Percentiles rank a stretch among this genome's conserved stretches.
Evolutionary conservation across 1,284 basidiomycete species (phyloP).

Genomic region (Amylostereum areolatum): DNA sequence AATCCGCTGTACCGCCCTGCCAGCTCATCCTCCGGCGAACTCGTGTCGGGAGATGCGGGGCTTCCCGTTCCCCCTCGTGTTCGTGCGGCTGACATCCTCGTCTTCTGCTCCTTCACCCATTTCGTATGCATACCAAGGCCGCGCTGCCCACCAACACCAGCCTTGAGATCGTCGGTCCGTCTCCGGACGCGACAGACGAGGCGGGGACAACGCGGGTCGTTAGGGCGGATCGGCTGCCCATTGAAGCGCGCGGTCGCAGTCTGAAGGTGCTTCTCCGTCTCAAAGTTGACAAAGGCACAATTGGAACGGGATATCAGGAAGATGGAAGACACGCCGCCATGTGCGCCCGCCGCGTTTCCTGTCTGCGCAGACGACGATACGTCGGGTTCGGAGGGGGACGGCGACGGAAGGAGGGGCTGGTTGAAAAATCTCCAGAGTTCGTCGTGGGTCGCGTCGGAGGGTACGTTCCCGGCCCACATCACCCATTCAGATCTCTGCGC

Average conservation of each 20-base stretch:
- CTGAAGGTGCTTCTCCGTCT: conserved; percentile 55
- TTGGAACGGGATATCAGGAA: conserved; percentile 91
- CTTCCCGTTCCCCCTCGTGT: conserved; percentile 12
- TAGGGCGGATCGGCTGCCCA: conserved; percentile 56
- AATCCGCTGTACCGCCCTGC: conserved; percentile 18
- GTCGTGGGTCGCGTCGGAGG: conserved; percentile 78
- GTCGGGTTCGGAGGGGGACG: conserved; percentile 8
- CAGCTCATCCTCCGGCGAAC: conserved; percentile 25
- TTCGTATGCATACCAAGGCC: conserved; percentile 80
- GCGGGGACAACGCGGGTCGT: conserved; percentile 69
- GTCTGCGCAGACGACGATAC: conserved; percentile 7
- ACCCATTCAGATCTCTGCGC: conserved; percentile 85
- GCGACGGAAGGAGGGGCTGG: conserved; percentile 19
- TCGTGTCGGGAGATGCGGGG: conserved; percentile 9
- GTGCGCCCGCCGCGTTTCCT: conserved; percentile 13
- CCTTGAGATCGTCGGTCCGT: conserved; percentile 81
- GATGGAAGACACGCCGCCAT: conserved; percentile 74
- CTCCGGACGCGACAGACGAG: conserved; percentile 84
- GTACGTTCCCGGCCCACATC: conserved; percentile 93
- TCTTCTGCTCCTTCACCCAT: conserved; percentile 65
- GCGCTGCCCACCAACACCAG: conserved; percentile 89
- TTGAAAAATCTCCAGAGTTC: conserved; percentile 89
- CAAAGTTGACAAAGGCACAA: conserved; percentile 92
- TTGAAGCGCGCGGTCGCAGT: conserved; percentile 72
- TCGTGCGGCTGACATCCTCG: too few species aligned